Base-by-base conservation (phyloP, 2,329 filamentous ascomycete genomes). In the Lachnellula suecica region DNA sequence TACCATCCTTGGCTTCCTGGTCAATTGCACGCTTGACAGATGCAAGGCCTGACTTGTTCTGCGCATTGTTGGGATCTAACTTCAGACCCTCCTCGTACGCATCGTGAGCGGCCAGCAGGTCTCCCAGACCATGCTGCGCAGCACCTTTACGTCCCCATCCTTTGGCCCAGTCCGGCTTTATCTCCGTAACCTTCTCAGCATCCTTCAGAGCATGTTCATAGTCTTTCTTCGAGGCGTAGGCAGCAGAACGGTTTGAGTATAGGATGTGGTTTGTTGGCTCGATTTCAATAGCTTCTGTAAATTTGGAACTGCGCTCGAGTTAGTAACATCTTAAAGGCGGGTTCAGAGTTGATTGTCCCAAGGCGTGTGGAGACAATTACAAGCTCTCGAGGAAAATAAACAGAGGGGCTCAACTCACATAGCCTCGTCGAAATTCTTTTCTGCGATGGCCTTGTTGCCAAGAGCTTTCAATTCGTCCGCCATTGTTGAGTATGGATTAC, bases 121-220 rank as follows among this genome's bases (percentile, higher is more conserved):
- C 91, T 47, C 92, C 90, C 54, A 86, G 77, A 42, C 94, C 94
- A 71, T 96, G 94, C 29, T 92, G 79, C 51, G 94, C 94, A 58
- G 91, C 87, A 61, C 93, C 94, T 72, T 97, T 97, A 56, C 94
- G 86, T 53, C 89, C 87, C 88, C 91, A 97, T 61, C 94, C 94
- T 76, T 97, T 97, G 54, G 91, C 85, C 94, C 94, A 99, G 78
- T 97, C 94, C 11, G 93, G 88, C 79, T 99, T 97, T 71, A 99
- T 78, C 73, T 96, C 84, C 50, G 88, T 95, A 3, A 91, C 94
- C 81, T 97, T 97, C 68, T 87, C 87, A 52, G 94, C 94, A 79
- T 99, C 94, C 58, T 88, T 80, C 23, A 97, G 77, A 19, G 94
- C 94, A 62, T 87, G 82, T 59, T 88, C 78, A 79, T 89, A 99